Evolutionary conservation across 129 eudicot species (phyloP), one percentile per base, ranked within the genome.

Genomic region (Deinandra increscens): DNA sequence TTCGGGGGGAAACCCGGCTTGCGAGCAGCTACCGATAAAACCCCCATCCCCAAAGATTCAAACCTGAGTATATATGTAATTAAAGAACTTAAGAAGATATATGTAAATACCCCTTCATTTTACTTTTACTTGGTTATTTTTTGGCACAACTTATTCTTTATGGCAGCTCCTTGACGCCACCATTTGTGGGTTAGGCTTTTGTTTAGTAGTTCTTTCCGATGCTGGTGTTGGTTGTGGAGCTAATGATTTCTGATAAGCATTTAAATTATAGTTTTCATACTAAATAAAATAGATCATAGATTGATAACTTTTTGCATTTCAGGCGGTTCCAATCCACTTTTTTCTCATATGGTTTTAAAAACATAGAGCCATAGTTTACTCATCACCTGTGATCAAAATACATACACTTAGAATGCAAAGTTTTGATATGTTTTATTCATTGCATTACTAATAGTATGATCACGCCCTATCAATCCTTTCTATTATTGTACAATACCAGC

Each of bases 271-370:
- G 18, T 37, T 4, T 68, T 44, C 18, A 56, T 64, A 33, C 6
- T 1, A 34, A 43, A 48, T 41, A 36, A 53, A 7, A 1, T 17
- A 56, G 39, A 42, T 11, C 9, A 1, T 31, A 36, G 12, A 63
- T 26, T 58, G 44, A 74, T 61, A 50, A 11, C 31, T 7, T 75
- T 29, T 73, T 73, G 42, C 20, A 23, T 70, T 75, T 76, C 84
- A 91, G 96, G 91, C 68, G 96, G 98, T 76, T 80, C 96, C 31
- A 89, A 74, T 65, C 95, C 96, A 69, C 80, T 92, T 70, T 69
- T 92, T n/a, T n/a, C n/a, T n/a, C n/a, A n/a, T n/a, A n/a, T n/a
- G n/a, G n/a, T n/a, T n/a, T n/a, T 12, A 5, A 10, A 18, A 18
- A 13, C 36, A 17, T 20, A 38, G 9, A 42, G 1, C 14, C 46